Conservation (phyloP, 306 rosid genomes). For the Dryas octopetala region DNA sequence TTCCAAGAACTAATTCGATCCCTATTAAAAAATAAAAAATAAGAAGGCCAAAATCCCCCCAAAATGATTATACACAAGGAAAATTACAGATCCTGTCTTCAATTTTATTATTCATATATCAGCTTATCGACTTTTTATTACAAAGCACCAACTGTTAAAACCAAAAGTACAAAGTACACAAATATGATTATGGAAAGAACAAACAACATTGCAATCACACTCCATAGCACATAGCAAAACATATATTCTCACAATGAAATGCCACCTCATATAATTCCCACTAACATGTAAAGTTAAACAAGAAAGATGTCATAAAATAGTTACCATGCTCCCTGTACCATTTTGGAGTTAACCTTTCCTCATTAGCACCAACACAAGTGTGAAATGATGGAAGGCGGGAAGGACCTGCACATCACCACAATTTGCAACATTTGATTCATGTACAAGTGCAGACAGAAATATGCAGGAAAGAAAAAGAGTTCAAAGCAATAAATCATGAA, state of each 20-base stretch:
- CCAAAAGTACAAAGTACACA: constrained; percentile 5
- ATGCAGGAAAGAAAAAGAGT: not conserved
- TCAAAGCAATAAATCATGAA: constrained; percentile 6
- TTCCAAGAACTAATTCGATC: constrained; percentile 93
- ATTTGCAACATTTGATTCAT: constrained; percentile 26
- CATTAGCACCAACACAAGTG: constrained; percentile 93
- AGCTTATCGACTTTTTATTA: not conserved
- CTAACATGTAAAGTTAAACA: not conserved
- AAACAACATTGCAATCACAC: constrained; percentile 2
- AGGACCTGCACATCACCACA: constrained; percentile 54
- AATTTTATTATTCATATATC: not conserved
- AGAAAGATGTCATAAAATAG: constrained; percentile 28
- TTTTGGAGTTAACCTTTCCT: constrained; percentile 90
- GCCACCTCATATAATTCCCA: constrained; percentile 2
- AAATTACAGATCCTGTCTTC: not conserved
- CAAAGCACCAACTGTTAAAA: constrained; percentile 4
- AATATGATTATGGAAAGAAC: constrained; percentile 9
- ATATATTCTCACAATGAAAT: constrained; percentile 11
- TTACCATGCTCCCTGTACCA: constrained; percentile 97
- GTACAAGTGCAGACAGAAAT: constrained; percentile 1
- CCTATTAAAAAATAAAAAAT: constrained; percentile 36
- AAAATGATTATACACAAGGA: not conserved
- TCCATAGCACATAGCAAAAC: constrained; percentile 17
- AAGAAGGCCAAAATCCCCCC: constrained; percentile 9
- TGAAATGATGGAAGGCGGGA: constrained; percentile 93